These are phyloP conservation scores for Pythium dissimile DNA, from an alignment of 352 stramenopile species.

Conservation along the genomic window DNA sequence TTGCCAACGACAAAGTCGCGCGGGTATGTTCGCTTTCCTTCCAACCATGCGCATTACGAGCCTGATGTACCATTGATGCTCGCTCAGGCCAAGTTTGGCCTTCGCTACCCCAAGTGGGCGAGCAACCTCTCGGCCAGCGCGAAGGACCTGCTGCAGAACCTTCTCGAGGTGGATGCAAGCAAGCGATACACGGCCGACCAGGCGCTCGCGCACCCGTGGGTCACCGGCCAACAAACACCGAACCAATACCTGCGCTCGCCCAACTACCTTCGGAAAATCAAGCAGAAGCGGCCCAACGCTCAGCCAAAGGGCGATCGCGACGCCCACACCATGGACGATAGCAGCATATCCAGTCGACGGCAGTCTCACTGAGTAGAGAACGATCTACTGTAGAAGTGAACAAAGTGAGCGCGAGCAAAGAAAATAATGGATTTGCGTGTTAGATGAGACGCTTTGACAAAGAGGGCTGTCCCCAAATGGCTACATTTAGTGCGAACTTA, in stretches of 20 bases:
- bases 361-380: conserved; percentile 49
- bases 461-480: no score
- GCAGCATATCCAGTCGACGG: conserved; percentile 47
- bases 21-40: conserved; percentile 39
- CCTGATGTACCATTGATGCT: background rate
- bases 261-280: conserved; percentile 83
- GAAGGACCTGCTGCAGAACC: conserved; percentile 80
- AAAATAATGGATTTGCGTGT: no score
- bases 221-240: conserved; percentile 78
- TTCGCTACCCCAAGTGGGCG: conserved; percentile 94
- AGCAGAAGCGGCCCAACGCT: conserved; percentile 57
- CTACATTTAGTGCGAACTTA: conserved; percentile 12
- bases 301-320: conserved; percentile 27
- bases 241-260: conserved; percentile 87
- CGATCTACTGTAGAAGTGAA: background rate
- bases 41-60: background rate
- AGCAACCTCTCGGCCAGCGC: conserved; percentile 79
- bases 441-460: no score
- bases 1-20: conserved; percentile 71
- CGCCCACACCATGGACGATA: conserved; percentile 3
- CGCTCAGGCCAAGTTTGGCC: conserved; percentile 87
- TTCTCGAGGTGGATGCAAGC: conserved; percentile 76
- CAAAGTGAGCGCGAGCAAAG: no score
- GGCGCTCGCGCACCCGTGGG: conserved; percentile 78
- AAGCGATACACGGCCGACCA: conserved; percentile 84